These are phyloP conservation scores for Aegilops tauschii DNA, from an alignment of 176 grass and related monocot genomes.

Conservation along the genomic window DNA sequence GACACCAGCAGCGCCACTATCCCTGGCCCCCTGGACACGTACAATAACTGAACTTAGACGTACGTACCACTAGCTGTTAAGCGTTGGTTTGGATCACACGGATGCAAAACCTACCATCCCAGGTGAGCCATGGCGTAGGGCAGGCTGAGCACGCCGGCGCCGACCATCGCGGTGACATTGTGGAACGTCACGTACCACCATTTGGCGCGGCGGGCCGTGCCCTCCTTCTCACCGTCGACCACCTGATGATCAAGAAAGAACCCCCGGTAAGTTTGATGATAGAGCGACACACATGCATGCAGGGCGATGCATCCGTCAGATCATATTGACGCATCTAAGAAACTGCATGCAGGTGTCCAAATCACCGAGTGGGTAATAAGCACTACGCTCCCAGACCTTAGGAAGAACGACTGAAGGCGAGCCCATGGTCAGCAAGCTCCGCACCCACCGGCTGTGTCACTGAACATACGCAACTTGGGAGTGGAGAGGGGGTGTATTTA, in stretches of 20 bases:
- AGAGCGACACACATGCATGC: neutral
- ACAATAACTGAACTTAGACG: neutral
- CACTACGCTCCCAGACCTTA: conserved; percentile 33
- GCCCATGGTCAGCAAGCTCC: conserved; percentile 17
- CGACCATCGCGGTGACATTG: conserved; percentile 75
- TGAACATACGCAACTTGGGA: neutral
- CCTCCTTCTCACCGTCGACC: conserved; percentile 7
- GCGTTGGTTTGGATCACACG: no score
- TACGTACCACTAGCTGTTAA: neutral
- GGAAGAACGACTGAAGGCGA: conserved; percentile 42
- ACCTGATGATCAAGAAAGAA: conserved; percentile 31
- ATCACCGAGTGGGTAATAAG: neutral
- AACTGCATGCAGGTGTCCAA: neutral
- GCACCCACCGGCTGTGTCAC: neutral
- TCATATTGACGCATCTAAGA: no score
- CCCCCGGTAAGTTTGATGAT: neutral
- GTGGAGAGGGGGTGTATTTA: neutral
- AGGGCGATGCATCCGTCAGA: no score
- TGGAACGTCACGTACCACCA: conserved; percentile 76
- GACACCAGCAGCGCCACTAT: conserved; percentile 48
- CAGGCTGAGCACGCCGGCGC: conserved; percentile 74
- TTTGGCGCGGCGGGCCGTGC: conserved; percentile 43
- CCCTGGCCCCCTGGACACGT: conserved; percentile 42
- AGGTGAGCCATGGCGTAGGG: conserved; percentile 70
- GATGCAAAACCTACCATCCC: conserved; percentile 37